Percentiles rank a stretch among this genome's conserved stretches.
Evolutionary conservation across 208 protist species (phyloP).

Genomic region (Blastocrithidia nonstop): DNA sequence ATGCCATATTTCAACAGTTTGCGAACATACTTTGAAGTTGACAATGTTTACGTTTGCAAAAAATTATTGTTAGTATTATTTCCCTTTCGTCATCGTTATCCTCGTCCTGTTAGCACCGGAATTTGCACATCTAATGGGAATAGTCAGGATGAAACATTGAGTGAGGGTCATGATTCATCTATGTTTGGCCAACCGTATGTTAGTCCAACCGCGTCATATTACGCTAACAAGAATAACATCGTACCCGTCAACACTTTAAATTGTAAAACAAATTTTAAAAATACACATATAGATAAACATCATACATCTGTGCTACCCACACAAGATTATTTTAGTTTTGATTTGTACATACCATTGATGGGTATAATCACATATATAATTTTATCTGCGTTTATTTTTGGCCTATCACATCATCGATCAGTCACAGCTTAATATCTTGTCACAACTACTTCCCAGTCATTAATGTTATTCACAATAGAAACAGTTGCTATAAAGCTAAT

Average conservation of each 20-base stretch:
- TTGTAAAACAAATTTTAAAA: no score
- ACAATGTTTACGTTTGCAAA: conserved; percentile 57
- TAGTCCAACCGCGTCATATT: no score
- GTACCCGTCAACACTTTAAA: no score
- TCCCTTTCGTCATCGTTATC: conserved; percentile 32
- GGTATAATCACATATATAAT: conserved; percentile 62
- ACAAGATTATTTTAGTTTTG: conserved; percentile 36
- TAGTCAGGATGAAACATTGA: no score
- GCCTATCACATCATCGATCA: conserved; percentile 11
- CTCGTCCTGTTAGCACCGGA: no score
- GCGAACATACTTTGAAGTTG: conserved; percentile 52
- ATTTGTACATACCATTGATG: conserved; percentile 82
- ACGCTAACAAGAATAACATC: no score
- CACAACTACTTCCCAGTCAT: conserved; percentile 23
- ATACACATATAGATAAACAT: no score
- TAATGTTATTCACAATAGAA: conserved; percentile 38
- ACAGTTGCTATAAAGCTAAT: conserved; percentile 21
- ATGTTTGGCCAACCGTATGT: no score
- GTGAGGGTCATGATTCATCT: no score
- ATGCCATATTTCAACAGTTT: conserved; percentile 39
- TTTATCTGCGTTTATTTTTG: conserved; percentile 40
- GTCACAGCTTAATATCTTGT: conserved; percentile 45
- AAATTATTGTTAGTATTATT: conserved; percentile 61
- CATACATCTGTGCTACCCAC: conserved; percentile 15
- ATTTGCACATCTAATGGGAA: no score